Evolutionary conservation across 768 basidiomycete species (phyloP).

Genomic region (Hirschioporus abietinus): DNA sequence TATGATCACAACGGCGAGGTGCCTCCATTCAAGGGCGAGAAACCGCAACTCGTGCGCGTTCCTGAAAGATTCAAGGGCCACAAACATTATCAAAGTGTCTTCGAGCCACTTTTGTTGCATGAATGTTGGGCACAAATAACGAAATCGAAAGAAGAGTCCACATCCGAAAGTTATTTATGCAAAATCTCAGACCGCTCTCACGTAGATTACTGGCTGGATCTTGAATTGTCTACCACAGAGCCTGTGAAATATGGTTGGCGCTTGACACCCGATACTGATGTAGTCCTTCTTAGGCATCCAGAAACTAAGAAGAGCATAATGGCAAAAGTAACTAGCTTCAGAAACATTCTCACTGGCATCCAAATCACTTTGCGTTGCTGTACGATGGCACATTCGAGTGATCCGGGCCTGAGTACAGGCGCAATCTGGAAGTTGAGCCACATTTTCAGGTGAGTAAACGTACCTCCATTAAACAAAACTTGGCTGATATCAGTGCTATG

Average conservation of each 20-base stretch:
- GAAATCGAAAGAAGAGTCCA: conserved; percentile 66
- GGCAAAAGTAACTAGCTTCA: conserved; percentile 62
- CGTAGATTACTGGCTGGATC: conserved; percentile 77
- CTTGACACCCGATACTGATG: conserved; percentile 67
- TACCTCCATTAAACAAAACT: conserved; percentile 5
- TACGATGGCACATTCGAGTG: conserved; percentile 31
- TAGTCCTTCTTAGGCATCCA: conserved; percentile 70
- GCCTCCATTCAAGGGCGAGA: conserved; percentile 47
- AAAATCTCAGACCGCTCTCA: conserved; percentile 65
- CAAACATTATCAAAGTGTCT: conserved; percentile 63
- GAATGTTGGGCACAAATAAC: conserved; percentile 90
- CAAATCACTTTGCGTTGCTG: conserved; percentile 59
- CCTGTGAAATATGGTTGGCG: conserved; percentile 65
- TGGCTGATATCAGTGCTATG: conserved; percentile 4
- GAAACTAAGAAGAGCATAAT: conserved; percentile 51
- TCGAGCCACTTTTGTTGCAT: conserved; percentile 79
- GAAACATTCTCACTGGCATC: conserved; percentile 36
- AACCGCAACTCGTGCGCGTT: conserved; percentile 36
- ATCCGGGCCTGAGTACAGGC: conserved; percentile 59
- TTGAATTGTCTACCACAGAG: conserved; percentile 61
- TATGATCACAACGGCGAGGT: conserved; percentile 61
- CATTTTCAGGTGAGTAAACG: conserved; percentile 64
- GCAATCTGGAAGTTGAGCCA: conserved; percentile 73
- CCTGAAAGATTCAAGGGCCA: conserved; percentile 64
- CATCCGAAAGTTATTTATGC: conserved; percentile 45